Evolutionary conservation across 768 basidiomycete species (phyloP).

Genomic region (Collybiopsis confluens): DNA sequence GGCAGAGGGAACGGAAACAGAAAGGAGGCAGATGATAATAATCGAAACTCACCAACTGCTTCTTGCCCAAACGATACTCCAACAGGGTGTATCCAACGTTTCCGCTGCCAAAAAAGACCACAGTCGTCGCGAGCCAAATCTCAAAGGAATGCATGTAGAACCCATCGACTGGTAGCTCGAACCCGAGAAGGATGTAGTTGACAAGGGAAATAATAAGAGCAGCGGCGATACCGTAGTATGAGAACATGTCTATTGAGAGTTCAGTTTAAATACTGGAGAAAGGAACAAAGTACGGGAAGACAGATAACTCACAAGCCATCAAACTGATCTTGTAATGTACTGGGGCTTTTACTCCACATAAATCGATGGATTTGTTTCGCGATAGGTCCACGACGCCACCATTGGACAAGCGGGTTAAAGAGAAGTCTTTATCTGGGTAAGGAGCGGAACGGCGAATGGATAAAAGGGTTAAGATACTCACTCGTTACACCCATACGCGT

Average conservation of each 20-base stretch:
- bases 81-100: slow-evolving; percentile 71
- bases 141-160: slow-evolving; percentile 82
- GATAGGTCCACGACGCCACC: slow-evolving; percentile 78
- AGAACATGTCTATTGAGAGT: slow-evolving; percentile 26
- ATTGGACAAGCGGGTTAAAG: slow-evolving; percentile 76
- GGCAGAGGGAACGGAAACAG: neutral
- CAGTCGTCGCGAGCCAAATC: slow-evolving; percentile 70
- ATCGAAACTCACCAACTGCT: slow-evolving; percentile 9
- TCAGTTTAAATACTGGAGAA: neutral
- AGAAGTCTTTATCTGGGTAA: slow-evolving; percentile 69
- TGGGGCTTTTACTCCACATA: slow-evolving; percentile 70
- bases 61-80: slow-evolving; percentile 30
- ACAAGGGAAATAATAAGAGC: slow-evolving; percentile 60
- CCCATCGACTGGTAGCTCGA: slow-evolving; percentile 59
- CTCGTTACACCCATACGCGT: slow-evolving; percentile 40
- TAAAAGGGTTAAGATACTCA: no score
- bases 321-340: slow-evolving; percentile 81
- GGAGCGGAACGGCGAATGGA: neutral
- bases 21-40: neutral
- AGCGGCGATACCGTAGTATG: slow-evolving; percentile 55
- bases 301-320: slow-evolving; percentile 27
- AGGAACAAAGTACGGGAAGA: no score
- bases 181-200: slow-evolving; percentile 75
- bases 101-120: slow-evolving; percentile 73
- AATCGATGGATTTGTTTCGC: slow-evolving; percentile 69